These are phyloP conservation scores for Syncephalastrum monosporum DNA, from an alignment of 371 early-diverging fungal genomes.

Conservation along the genomic window DNA sequence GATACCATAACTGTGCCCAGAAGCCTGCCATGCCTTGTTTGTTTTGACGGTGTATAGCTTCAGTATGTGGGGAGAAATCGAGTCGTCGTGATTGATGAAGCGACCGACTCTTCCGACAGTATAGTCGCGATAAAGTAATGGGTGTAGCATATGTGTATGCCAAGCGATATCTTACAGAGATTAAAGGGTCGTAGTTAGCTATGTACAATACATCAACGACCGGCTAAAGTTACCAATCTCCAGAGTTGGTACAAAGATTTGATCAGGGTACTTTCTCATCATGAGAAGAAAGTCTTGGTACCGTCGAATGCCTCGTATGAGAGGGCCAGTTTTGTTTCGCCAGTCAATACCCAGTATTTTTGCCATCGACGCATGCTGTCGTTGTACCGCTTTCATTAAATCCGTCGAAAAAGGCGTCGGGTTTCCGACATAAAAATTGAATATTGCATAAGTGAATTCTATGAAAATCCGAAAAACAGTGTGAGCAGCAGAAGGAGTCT, in stretches of 20 bases:
- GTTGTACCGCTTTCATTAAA: conserved; percentile 30
- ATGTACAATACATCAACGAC: no score
- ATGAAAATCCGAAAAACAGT: no score
- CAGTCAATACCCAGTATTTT: conserved; percentile 13
- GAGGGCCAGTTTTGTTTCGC: conserved; percentile 5
- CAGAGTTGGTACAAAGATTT: conserved; percentile 36
- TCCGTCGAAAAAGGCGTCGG: conserved; percentile 19
- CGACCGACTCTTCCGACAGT: conserved; percentile 24
- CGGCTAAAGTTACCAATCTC: conserved; percentile 21
- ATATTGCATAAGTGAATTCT: no score
- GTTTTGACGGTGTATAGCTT: conserved; percentile 5
- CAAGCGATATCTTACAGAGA: conserved; percentile 11
- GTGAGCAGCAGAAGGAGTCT: no score
- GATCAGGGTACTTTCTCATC: conserved; percentile 12
- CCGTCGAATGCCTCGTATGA: conserved; percentile 12
- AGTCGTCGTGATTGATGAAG: conserved; percentile 48
- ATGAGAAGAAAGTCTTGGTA: conserved; percentile 20
- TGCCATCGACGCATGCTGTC: conserved; percentile 34
- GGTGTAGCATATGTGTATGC: conserved; percentile 50
- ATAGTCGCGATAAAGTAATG: conserved; percentile 30
- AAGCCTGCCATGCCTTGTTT: conserved; percentile 9
- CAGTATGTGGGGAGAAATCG: conserved; percentile 24
- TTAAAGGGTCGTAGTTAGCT: not conserved
- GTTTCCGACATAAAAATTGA: conserved; percentile 5
- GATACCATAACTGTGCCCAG: no score